phyloP scores from a whole-genome alignment of 2,329 filamentous ascomycete genomes.

The Alternaria rosae region DNA sequence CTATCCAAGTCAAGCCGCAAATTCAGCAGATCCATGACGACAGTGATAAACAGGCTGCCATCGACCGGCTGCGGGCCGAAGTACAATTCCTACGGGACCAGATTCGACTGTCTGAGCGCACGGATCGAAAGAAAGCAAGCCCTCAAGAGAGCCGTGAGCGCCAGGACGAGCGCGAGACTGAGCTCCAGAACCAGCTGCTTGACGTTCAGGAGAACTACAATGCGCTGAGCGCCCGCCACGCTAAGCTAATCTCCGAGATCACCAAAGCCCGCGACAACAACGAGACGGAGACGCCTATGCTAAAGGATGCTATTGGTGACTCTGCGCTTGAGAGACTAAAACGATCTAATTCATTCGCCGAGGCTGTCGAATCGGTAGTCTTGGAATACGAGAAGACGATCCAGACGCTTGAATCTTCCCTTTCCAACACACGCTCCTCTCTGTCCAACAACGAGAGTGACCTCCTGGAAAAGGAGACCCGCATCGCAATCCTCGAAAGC shows the following conservation, averaged over 20 bases:
- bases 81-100: slow-evolving; percentile 94
- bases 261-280: slow-evolving; percentile 79
- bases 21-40: slow-evolving; percentile 92
- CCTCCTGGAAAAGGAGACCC: slow-evolving; percentile 90
- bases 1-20: slow-evolving; percentile 95
- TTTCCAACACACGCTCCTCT: slow-evolving; percentile 85
- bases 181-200: slow-evolving; percentile 91
- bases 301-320: slow-evolving; percentile 73
- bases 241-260: slow-evolving; percentile 93
- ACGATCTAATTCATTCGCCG: slow-evolving; percentile 92
- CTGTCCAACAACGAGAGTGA: slow-evolving; percentile 85
- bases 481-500: slow-evolving; percentile 90
- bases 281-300: slow-evolving; percentile 62
- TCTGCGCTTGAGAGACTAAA: slow-evolving; percentile 87
- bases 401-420: slow-evolving; percentile 86
- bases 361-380: slow-evolving; percentile 94
- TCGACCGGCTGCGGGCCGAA: slow-evolving; percentile 92
- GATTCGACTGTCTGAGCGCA: slow-evolving; percentile 80
- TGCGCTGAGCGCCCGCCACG: slow-evolving; percentile 87
- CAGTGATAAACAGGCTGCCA: slow-evolving; percentile 89
- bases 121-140: slow-evolving; percentile 63
- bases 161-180: slow-evolving; percentile 82
- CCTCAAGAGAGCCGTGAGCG: slow-evolving; percentile 78
- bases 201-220: slow-evolving; percentile 96
- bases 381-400: slow-evolving; percentile 99